Conservation (phyloP, 169 alveolate genomes). For the Eimeria falciformis region DNA sequence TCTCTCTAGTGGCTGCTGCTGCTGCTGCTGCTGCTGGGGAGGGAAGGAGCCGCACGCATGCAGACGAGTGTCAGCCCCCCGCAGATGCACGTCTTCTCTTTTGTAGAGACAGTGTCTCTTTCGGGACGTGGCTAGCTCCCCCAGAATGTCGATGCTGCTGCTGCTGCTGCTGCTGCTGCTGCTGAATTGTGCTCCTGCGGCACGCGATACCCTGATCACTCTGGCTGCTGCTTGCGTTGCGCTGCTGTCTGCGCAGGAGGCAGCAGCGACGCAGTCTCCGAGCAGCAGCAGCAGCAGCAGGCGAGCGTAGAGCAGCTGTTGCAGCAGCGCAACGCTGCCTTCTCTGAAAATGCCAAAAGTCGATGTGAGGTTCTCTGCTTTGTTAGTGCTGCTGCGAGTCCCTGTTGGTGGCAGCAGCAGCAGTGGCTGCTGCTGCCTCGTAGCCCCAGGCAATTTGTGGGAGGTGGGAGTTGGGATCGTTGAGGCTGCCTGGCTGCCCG, state of each 20-base stretch:
- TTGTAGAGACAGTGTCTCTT: too few species aligned
- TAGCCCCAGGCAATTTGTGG: too few species aligned
- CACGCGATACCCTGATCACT: not conserved
- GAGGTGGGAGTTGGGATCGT: too few species aligned
- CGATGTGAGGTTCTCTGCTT: too few species aligned
- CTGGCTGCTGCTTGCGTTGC: constrained; percentile 16
- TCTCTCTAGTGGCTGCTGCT: not conserved
- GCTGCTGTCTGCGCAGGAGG: not conserved
- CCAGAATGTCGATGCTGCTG: too few species aligned
- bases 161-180: not conserved
- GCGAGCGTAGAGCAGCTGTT: constrained; percentile 25
- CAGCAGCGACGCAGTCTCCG: constrained; percentile 13
- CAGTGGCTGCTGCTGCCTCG: too few species aligned
- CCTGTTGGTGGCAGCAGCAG: too few species aligned
- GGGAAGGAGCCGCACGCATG: not conserved
- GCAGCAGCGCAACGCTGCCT: not conserved
- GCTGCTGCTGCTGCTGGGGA: not conserved
- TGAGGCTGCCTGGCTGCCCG: too few species aligned
- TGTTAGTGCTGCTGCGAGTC: too few species aligned
- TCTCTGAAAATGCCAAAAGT: not conserved
- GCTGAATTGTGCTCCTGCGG: not conserved
- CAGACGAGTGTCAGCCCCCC: not conserved
- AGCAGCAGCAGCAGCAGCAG: constrained; percentile 11
- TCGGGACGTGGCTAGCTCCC: too few species aligned
- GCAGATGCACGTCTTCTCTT: constrained; percentile 1